Evolutionary conservation across 257 asterid genomes (phyloP).

Genomic region (Plantago elongata): DNA sequence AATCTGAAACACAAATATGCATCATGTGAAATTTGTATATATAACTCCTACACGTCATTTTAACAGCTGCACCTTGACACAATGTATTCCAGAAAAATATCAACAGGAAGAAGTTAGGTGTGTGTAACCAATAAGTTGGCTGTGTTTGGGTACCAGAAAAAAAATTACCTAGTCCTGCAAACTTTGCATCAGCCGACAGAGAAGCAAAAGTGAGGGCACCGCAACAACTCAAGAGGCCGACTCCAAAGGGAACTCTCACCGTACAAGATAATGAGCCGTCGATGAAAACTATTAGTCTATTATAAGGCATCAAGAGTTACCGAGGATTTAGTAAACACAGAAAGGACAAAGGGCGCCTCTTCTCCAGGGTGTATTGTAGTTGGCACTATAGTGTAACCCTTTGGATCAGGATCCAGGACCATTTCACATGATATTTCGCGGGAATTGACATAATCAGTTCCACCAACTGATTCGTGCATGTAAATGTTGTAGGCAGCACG

Average conservation of each 20-base stretch:
- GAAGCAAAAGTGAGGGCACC: slow-evolving; percentile 21
- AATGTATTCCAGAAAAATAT: too few species aligned
- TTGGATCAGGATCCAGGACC: slow-evolving; percentile 99
- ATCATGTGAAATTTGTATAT: too few species aligned
- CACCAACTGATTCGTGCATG: slow-evolving; percentile 97
- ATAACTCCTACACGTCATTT: too few species aligned
- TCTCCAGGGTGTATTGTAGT: slow-evolving; percentile 98
- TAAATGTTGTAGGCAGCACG: slow-evolving; percentile 95
- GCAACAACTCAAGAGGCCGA: slow-evolving; percentile 18
- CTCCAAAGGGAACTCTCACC: slow-evolving; percentile 15
- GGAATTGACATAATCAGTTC: slow-evolving; percentile 94
- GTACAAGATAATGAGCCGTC: slow-evolving; percentile 10
- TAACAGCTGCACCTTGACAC: too few species aligned
- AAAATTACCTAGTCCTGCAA: too few species aligned
- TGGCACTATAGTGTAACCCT: slow-evolving; percentile 97
- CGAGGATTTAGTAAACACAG: slow-evolving; percentile 91
- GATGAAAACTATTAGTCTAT: slow-evolving; percentile 43
- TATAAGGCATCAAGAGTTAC: slow-evolving; percentile 81
- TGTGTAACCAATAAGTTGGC: too few species aligned
- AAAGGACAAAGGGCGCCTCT: slow-evolving; percentile 97
- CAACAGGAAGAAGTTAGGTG: too few species aligned
- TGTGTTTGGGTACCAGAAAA: too few species aligned
- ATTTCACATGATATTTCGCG: slow-evolving; percentile 98
- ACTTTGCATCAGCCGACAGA: slow-evolving; percentile 8
- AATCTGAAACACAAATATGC: slow-evolving; percentile 7